Evolutionary conservation across 2,329 filamentous ascomycete species (phyloP).

Genomic region (Cercospora canescens): DNA sequence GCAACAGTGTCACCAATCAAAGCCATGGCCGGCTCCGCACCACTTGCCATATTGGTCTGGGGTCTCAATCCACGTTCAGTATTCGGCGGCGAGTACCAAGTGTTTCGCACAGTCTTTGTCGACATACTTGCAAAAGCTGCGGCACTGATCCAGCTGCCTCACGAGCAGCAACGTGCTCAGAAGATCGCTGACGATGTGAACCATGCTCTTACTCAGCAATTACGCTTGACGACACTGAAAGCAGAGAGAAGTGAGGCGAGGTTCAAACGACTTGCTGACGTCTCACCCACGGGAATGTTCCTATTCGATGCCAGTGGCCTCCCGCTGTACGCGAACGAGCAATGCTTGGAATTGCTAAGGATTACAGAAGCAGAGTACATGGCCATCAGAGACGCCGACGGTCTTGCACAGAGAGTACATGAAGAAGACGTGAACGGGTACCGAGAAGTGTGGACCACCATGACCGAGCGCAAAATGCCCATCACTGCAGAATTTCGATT

Average conservation of each 20-base stretch:
- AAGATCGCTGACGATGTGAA: slow-evolving; percentile 39
- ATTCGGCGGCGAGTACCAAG: slow-evolving; percentile 41
- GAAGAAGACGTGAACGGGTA: slow-evolving; percentile 40
- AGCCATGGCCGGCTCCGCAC: slow-evolving; percentile 36
- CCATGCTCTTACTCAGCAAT: slow-evolving; percentile 39
- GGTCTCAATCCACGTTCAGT: slow-evolving; percentile 42
- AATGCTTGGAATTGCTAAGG: slow-evolving; percentile 40
- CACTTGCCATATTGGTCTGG: slow-evolving; percentile 42
- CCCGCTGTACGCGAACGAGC: slow-evolving; percentile 43
- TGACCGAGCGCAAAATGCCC: slow-evolving; percentile 35
- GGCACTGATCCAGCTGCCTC: slow-evolving; percentile 42
- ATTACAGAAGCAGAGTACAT: slow-evolving; percentile 23
- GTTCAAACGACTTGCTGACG: slow-evolving; percentile 43
- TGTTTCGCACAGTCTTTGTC: slow-evolving; percentile 39
- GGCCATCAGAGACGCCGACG: slow-evolving; percentile 10
- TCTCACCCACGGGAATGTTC: slow-evolving; percentile 43
- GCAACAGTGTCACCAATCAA: slow-evolving; percentile 40
- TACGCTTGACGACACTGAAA: slow-evolving; percentile 33
- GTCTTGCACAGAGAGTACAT: slow-evolving; percentile 24
- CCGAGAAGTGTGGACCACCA: slow-evolving; percentile 32
- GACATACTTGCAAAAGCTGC: slow-evolving; percentile 42
- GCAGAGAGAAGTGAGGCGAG: slow-evolving; percentile 39
- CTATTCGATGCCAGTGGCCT: slow-evolving; percentile 35
- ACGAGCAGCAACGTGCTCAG: slow-evolving; percentile 35
- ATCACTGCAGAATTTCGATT: slow-evolving; percentile 42